Conservation (phyloP, 164 flowering plant genomes). For the Dillenia suffruticosa region DNA sequence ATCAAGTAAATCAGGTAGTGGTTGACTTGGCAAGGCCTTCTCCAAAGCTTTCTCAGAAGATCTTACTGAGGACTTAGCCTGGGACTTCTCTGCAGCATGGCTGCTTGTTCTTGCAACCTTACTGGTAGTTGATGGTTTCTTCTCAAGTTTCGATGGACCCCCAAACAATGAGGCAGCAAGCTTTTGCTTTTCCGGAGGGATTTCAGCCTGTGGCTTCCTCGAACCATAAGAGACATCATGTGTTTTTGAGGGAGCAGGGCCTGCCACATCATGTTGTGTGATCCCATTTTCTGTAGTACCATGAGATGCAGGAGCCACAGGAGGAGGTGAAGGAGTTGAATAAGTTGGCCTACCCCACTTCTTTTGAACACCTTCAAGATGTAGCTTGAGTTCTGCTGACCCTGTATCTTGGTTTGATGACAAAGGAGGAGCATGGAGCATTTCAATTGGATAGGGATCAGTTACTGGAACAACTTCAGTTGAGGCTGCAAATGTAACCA, state of each 20-base stretch:
- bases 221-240: constrained; percentile 46
- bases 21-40: constrained; percentile 35
- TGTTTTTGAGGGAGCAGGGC: constrained; percentile 30
- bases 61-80: constrained; percentile 17
- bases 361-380: constrained; percentile 94
- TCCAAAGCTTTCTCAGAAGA: constrained; percentile 22
- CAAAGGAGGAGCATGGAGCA: constrained; percentile 24
- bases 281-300: constrained; percentile 45
- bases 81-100: constrained; percentile 29
- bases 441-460: constrained; percentile 53
- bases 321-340: constrained; percentile 48
- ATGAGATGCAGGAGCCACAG: constrained; percentile 35
- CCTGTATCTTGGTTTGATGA: constrained; percentile 38
- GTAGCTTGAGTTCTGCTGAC: constrained; percentile 56
- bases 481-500: constrained; percentile 33
- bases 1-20: constrained; percentile 88
- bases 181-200: constrained; percentile 79
- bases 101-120: constrained; percentile 36
- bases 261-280: constrained; percentile 28
- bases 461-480: constrained; percentile 64
- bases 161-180: constrained; percentile 99
- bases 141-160: constrained; percentile 58
- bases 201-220: constrained; percentile 50
- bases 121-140: constrained; percentile 37
- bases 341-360: constrained; percentile 91